Conservation (phyloP, 129 eudicot genomes). For the Helichrysum umbraculigerum region DNA sequence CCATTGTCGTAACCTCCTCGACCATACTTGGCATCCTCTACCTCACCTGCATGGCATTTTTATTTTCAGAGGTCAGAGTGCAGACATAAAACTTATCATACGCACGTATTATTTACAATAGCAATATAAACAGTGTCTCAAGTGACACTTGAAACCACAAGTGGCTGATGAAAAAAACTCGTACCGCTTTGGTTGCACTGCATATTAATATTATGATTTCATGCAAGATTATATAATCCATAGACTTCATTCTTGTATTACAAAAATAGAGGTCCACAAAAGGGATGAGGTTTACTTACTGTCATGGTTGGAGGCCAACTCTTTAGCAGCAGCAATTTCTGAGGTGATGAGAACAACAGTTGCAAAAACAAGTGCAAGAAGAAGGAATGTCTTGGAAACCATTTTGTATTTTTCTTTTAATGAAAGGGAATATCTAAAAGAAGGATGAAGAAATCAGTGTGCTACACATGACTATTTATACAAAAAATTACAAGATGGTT, state of each 20-base stretch:
- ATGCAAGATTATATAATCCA: no score
- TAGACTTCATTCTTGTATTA: no score
- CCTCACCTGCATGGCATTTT: conserved; percentile 7
- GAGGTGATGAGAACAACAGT: conserved; percentile 33
- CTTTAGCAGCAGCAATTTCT: conserved; percentile 32
- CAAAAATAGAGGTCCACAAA: not conserved
- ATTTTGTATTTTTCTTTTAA: not conserved
- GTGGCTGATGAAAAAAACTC: no score
- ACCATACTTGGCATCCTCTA: conserved; percentile 17
- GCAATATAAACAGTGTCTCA: no score
- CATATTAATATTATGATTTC: no score
- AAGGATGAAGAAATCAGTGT: conserved; percentile 17
- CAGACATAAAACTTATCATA: not conserved
- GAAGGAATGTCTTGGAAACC: conserved; percentile 32
- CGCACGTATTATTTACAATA: no score
- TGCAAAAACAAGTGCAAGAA: conserved; percentile 30
- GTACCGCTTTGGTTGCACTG: no score
- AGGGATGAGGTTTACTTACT: conserved; percentile 6
- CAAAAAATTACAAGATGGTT: not conserved
- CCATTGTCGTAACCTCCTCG: not conserved
- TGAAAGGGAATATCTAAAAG: not conserved
- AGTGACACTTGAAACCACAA: no score
- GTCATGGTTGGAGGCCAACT: conserved; percentile 31
- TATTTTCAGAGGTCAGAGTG: no score
- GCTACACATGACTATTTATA: conserved; percentile 26